Base-by-base conservation (phyloP, 352 stramenopile genomes). In the Pseudoperonospora humuli region DNA sequence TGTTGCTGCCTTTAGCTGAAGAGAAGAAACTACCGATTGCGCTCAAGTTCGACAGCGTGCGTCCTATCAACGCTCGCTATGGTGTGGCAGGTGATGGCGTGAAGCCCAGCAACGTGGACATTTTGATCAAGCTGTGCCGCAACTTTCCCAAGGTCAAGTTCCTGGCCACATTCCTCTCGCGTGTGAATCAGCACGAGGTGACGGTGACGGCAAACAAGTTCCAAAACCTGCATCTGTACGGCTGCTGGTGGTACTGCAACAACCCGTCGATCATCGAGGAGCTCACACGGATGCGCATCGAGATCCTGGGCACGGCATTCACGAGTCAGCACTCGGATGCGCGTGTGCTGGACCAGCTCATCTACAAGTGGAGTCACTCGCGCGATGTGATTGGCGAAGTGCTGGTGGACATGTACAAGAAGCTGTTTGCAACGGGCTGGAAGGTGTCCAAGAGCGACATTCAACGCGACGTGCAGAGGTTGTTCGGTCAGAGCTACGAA, bases 341-440 rank as follows among this genome's bases (percentile, higher is more conserved):
- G n/a, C 64, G 90, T 9, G 93, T 98, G 26, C 60, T 97, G 21
- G 90, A 97, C 59, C 90, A 97, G 61, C 65, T 98, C 7, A 61
- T 97, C 21, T 97, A 97, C 78, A 97, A 97, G 70, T 98, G 90
- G 89, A 67, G 66, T 31, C 93, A 97, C 75, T 97, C 86, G 42
- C 66, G 91, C 33, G 67, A 79, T 17, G 63, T 96, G 11, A 93
- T 98, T 44, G 84, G 73, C 6, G 60, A 86, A 17, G 87, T 96
- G 18, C 49, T 98, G 9, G 63, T 74, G 20, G 65, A 88, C 32
- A 88, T 97, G 75, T 96, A 96, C 61, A 54, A 67, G 14, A 95
- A 96, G 45, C 49, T 95, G 43, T 55, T 73, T 14, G 54, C 62
- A 25, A 90, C 85, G 28, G 90, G 89, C 24, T 97, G 89, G 84